Percentiles rank a stretch among this genome's conserved stretches.
Conservation (phyloP, 306 rosid species). For the Glycine tomentella region DNA sequence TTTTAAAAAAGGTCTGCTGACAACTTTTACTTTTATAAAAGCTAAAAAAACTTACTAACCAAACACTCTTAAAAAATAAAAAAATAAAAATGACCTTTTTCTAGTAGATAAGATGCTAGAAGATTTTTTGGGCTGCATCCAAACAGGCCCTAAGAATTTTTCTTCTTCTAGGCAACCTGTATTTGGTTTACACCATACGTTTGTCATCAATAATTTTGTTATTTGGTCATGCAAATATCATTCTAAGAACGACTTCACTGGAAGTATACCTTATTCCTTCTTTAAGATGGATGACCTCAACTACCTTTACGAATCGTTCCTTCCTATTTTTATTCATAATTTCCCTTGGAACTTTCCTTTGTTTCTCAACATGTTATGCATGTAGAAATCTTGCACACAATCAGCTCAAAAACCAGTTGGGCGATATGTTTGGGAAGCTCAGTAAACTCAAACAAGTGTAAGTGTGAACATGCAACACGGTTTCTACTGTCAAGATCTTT, state of each 20-base stretch:
- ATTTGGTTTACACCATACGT: slow-evolving; percentile 5
- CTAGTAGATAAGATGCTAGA: too few species aligned
- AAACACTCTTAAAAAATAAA: too few species aligned
- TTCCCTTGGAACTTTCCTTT: not conserved
- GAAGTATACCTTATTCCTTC: slow-evolving; percentile 75
- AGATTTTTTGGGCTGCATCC: too few species aligned
- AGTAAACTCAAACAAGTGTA: slow-evolving; percentile 76
- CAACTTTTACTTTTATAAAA: too few species aligned
- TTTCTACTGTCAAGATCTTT: slow-evolving; percentile 10
- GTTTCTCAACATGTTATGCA: slow-evolving; percentile 39
- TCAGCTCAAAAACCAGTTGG: slow-evolving; percentile 75
- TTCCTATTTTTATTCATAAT: not conserved
- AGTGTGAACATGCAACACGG: slow-evolving; percentile 45
- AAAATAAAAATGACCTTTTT: too few species aligned
- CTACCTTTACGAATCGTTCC: slow-evolving; percentile 60
- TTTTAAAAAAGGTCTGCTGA: too few species aligned
- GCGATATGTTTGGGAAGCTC: slow-evolving; percentile 73
- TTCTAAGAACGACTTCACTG: slow-evolving; percentile 70
- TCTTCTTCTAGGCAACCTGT: slow-evolving; percentile 14
- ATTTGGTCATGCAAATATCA: slow-evolving; percentile 69
- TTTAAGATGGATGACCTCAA: slow-evolving; percentile 73
- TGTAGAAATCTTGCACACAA: slow-evolving; percentile 84
- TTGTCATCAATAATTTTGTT: slow-evolving; percentile 38
- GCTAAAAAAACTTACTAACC: too few species aligned
- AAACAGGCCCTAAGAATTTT: too few species aligned